Conservation (phyloP, 2,329 filamentous ascomycete species). For the Ophiostoma ips region DNA sequence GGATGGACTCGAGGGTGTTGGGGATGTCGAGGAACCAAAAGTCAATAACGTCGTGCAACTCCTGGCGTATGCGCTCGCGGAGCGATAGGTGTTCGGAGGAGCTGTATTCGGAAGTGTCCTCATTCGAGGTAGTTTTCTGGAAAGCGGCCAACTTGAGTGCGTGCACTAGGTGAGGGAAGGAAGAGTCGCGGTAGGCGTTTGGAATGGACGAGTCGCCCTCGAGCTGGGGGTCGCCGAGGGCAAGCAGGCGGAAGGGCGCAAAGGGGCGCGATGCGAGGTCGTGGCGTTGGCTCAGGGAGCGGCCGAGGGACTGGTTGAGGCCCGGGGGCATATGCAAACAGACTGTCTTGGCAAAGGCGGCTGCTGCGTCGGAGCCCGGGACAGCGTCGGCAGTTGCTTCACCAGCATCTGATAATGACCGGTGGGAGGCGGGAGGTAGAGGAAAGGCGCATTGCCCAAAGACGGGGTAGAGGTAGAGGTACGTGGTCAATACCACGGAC, state of each 20-base stretch:
- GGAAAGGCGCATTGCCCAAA: slow-evolving; percentile 75
- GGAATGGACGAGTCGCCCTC: slow-evolving; percentile 83
- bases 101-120: not conserved
- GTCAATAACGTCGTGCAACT: slow-evolving; percentile 45
- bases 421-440: slow-evolving; percentile 23
- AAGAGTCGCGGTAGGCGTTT: slow-evolving; percentile 32
- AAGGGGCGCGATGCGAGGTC: slow-evolving; percentile 16
- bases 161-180: slow-evolving; percentile 38
- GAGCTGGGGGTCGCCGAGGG: slow-evolving; percentile 82
- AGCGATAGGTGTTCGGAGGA: slow-evolving; percentile 31
- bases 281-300: slow-evolving; percentile 9
- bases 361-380: slow-evolving; percentile 3
- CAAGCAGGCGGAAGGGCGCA: slow-evolving; percentile 75
- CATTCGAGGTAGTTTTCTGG: not conserved
- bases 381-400: not conserved
- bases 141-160: slow-evolving; percentile 35
- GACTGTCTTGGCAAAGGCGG: slow-evolving; percentile 26
- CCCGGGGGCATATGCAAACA: slow-evolving; percentile 22
- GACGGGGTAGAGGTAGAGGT: slow-evolving; percentile 78
- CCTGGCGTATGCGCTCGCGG: slow-evolving; percentile 37
- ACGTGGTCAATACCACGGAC: slow-evolving; percentile 55
- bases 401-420: slow-evolving; percentile 2
- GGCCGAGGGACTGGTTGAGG: not conserved
- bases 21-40: slow-evolving; percentile 55
- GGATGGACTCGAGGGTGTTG: slow-evolving; percentile 47